phyloP scores from a whole-genome alignment of 2,329 filamentous ascomycete species.

The Hypocrella siamensis region DNA sequence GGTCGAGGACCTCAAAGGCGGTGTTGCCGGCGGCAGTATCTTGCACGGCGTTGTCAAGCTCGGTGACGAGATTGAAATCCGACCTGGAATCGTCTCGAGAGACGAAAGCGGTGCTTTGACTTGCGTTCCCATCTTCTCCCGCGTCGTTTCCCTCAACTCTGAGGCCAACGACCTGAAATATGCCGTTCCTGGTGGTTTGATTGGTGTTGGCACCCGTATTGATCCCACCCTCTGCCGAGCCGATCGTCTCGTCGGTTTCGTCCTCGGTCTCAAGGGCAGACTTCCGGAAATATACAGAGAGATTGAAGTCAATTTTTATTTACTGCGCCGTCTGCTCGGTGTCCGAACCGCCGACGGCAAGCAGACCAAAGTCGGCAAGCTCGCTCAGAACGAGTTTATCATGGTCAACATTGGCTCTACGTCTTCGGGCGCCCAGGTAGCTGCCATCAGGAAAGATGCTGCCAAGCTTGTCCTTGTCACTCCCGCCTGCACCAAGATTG shows the following conservation, averaged over 20 bases:
- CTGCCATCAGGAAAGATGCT: conserved; percentile 93
- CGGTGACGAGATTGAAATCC: conserved; percentile 95
- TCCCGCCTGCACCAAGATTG: conserved; percentile 90
- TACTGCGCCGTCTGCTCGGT: conserved; percentile 83
- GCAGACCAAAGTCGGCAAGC: conserved; percentile 97
- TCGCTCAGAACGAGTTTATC: conserved; percentile 95
- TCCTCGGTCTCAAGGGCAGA: conserved; percentile 83
- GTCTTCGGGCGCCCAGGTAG: conserved; percentile 91
- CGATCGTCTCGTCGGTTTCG: conserved; percentile 96
- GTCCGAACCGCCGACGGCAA: conserved; percentile 97
- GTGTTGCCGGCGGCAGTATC: conserved; percentile 94
- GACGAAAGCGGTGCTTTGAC: conserved; percentile 87
- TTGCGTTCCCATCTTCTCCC: conserved; percentile 93
- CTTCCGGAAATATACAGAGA: conserved; percentile 96
- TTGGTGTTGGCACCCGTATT: conserved; percentile 94
- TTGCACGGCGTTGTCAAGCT: conserved; percentile 87
- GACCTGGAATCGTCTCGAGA: conserved; percentile 94
- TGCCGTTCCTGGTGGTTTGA: conserved; percentile 90
- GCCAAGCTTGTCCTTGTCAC: conserved; percentile 87
- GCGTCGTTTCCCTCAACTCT: conserved; percentile 88
- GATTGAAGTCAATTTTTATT: conserved; percentile 98
- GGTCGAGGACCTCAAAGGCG: conserved; percentile 95
- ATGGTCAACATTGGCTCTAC: conserved; percentile 99
- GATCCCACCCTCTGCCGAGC: conserved; percentile 97
- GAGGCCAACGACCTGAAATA: conserved; percentile 98